Conservation (phyloP, 208 protist genomes). For the Novymonas esmeraldas region DNA sequence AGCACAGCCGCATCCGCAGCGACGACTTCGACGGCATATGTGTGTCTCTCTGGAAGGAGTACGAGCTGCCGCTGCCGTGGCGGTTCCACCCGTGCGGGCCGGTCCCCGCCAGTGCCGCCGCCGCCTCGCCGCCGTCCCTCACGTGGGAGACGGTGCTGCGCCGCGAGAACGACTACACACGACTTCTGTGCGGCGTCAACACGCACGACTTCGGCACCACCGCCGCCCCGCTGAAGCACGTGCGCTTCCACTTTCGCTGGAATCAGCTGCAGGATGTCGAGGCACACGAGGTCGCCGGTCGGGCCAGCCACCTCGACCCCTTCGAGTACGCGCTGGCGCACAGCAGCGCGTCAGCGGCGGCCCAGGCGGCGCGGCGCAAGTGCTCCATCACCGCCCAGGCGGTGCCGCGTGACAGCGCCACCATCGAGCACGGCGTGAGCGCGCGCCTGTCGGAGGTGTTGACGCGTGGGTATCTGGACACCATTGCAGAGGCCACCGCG, state of each 20-base stretch:
- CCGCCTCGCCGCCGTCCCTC: neutral
- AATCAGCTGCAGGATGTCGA: constrained; percentile 72
- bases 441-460: constrained; percentile 13
- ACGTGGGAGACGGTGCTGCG: constrained; percentile 62
- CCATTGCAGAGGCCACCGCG: neutral
- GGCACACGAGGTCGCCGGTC: constrained; percentile 38
- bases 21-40: constrained; percentile 68
- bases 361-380: constrained; percentile 44
- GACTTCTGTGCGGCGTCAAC: constrained; percentile 37
- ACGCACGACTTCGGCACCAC: constrained; percentile 68
- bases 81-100: constrained; percentile 40
- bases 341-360: constrained; percentile 17
- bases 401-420: constrained; percentile 44
- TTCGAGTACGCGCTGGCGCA: constrained; percentile 21
- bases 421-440: constrained; percentile 43
- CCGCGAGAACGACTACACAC: constrained; percentile 55
- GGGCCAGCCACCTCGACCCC: constrained; percentile 28
- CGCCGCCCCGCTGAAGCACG: constrained; percentile 47
- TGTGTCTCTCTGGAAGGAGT: constrained; percentile 64
- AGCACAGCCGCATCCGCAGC: constrained; percentile 58
- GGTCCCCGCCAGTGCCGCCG: neutral
- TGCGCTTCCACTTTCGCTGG: constrained; percentile 72
- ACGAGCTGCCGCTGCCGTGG: constrained; percentile 55
- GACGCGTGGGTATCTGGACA: constrained; percentile 12
- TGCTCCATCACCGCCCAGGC: constrained; percentile 43